phyloP scores from a whole-genome alignment of 2,329 filamentous ascomycete species.

The Ophiocordyceps camponoti-floridani region DNA sequence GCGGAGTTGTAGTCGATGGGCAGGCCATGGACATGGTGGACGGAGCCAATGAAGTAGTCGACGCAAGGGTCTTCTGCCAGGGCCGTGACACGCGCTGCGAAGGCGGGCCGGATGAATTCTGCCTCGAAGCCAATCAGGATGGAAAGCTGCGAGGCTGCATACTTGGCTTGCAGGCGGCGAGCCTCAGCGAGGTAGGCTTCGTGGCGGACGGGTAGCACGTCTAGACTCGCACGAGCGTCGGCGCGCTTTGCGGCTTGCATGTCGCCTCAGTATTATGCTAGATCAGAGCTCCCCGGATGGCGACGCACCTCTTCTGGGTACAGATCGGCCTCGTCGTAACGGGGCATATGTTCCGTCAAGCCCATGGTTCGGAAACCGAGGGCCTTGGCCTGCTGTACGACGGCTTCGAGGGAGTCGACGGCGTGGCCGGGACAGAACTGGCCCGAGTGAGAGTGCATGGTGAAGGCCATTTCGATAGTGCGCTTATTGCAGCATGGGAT shows the following conservation, averaged over 20 bases:
- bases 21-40: conserved; percentile 74
- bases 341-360: conserved; percentile 90
- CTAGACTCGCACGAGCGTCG: conserved; percentile 28
- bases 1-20: conserved; percentile 74
- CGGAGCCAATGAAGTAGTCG: conserved; percentile 83
- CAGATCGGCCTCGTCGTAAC: conserved; percentile 52
- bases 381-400: conserved; percentile 61
- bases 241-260: conserved; percentile 20
- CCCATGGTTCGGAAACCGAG: conserved; percentile 70
- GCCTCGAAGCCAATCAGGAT: conserved; percentile 82
- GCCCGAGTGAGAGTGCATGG: conserved; percentile 94
- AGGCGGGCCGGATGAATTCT: conserved; percentile 70
- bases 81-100: conserved; percentile 39
- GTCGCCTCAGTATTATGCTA: neutral
- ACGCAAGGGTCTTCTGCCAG: conserved; percentile 42
- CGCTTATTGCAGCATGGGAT: too few species aligned
- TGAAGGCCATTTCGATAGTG: conserved; percentile 98
- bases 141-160: conserved; percentile 51
- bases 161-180: conserved; percentile 48
- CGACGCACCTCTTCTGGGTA: conserved; percentile 71
- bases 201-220: conserved; percentile 36
- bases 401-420: conserved; percentile 64
- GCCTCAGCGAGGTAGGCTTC: conserved; percentile 63
- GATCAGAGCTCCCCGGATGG: too few species aligned
- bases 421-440: conserved; percentile 92